phyloP scores from a whole-genome alignment of 495 filamentous ascomycete genomes.

The Staphylotrichum tortipilum region DNA sequence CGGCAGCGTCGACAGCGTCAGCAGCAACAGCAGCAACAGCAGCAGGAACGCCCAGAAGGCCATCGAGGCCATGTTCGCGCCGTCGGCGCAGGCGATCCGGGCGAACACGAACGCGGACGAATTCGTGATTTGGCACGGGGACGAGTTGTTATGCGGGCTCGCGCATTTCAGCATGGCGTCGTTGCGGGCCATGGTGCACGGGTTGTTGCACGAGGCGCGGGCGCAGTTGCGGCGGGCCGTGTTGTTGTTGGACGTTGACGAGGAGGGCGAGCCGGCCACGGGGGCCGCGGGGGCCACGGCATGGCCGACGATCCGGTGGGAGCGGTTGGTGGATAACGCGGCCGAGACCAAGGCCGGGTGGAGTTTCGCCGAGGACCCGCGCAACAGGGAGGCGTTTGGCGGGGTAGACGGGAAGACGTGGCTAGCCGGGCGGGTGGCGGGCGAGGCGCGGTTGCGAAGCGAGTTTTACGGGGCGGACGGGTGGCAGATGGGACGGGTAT shows the following conservation, averaged over 20 bases:
- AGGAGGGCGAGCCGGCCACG: neutral
- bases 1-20: no score
- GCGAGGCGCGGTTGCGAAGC: neutral
- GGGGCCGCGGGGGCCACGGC: neutral
- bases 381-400: neutral
- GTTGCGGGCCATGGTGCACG: neutral
- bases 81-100: neutral
- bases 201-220: neutral
- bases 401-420: neutral
- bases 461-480: neutral
- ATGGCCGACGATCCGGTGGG: neutral
- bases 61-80: neutral
- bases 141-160: neutral
- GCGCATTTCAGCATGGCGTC: neutral
- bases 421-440: neutral
- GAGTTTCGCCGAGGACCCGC: neutral
- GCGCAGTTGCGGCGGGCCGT: neutral
- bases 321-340: neutral
- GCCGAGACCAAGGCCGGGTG: constrained; percentile 1
- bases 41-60: no score
- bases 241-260: neutral
- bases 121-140: neutral
- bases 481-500: neutral
- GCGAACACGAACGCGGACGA: neutral
- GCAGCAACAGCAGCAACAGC: no score